Percentiles rank a stretch among this genome's conserved stretches.
Conservation (phyloP, 139 green algal species). For the Pycnococcus provasolii region DNA sequence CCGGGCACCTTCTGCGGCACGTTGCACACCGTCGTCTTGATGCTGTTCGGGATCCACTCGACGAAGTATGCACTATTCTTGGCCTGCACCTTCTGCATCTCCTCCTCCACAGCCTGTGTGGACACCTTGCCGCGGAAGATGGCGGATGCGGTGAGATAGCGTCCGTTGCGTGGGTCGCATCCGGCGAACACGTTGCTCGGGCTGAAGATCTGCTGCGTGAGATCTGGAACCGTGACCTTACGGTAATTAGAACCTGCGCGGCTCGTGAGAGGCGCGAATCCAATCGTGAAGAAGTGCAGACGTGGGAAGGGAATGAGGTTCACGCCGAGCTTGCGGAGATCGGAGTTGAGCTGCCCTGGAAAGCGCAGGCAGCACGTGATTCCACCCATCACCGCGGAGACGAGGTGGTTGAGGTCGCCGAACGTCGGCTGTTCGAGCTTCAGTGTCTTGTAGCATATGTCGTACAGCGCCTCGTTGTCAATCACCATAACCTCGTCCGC, state of each 20-base stretch:
- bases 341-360: conserved; percentile 95
- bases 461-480: conserved; percentile 92
- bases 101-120: conserved; percentile 97
- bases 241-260: conserved; percentile 92
- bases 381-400: conserved; percentile 96
- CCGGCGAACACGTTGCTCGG: conserved; percentile 99
- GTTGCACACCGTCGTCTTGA: conserved; percentile 93
- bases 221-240: conserved; percentile 88
- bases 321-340: conserved; percentile 96
- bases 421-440: conserved; percentile 97
- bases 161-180: conserved; percentile 88
- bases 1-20: conserved; percentile 77
- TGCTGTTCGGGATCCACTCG: conserved; percentile 99
- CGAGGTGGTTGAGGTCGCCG: conserved; percentile 79
- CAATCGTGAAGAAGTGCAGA: conserved; percentile 99
- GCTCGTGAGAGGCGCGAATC: conserved; percentile 89
- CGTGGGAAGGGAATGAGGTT: conserved; percentile 98
- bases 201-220: conserved; percentile 99
- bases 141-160: conserved; percentile 95
- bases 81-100: conserved; percentile 99
- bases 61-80: conserved; percentile 99
- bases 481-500: conserved; percentile 97
- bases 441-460: conserved; percentile 99
- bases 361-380: conserved; percentile 99
- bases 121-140: conserved; percentile 94